A percentile compares a stretch with the other conserved stretches of the same genome.
These are phyloP conservation scores for Pyrus communis DNA, from an alignment of 306 rosid genomes.

Conservation along the genomic window DNA sequence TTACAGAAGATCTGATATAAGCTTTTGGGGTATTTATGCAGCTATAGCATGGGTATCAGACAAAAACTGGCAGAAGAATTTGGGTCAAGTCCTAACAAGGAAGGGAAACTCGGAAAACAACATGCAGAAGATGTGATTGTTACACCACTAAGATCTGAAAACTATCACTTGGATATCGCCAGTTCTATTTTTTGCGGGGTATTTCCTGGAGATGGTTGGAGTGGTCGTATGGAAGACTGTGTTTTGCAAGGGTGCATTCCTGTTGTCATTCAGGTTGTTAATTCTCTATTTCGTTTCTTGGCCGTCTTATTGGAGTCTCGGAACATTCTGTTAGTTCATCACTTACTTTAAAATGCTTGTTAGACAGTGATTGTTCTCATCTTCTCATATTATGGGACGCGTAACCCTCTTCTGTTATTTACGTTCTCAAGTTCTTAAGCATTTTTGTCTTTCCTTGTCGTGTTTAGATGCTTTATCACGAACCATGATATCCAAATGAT, in stretches of 20 bases:
- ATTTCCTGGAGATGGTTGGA: conserved; percentile 94
- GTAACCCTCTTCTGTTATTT: neutral
- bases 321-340: neutral
- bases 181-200: conserved; percentile 79
- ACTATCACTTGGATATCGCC: conserved; percentile 62
- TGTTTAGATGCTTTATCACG: neutral
- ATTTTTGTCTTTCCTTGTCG: too few relatives aligned
- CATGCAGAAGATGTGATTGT: conserved; percentile 65
- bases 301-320: neutral
- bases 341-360: neutral
- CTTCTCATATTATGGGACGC: neutral
- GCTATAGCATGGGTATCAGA: conserved; percentile 95
- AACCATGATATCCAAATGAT: neutral
- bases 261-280: conserved; percentile 70
- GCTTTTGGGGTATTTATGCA: conserved; percentile 19
- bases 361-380: neutral
- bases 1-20: conserved; percentile 3
- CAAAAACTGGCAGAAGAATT: conserved; percentile 79
- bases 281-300: neutral
- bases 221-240: conserved; percentile 92
- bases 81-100: conserved; percentile 75
- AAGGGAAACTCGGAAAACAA: conserved; percentile 75
- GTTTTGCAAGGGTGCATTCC: conserved; percentile 93
- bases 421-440: too few relatives aligned
- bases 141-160: conserved; percentile 52